Evolutionary conservation across 371 early-diverging fungal genomes (phyloP), one percentile per base, ranked within the genome.

Genomic region (Mortierella sp.): DNA sequence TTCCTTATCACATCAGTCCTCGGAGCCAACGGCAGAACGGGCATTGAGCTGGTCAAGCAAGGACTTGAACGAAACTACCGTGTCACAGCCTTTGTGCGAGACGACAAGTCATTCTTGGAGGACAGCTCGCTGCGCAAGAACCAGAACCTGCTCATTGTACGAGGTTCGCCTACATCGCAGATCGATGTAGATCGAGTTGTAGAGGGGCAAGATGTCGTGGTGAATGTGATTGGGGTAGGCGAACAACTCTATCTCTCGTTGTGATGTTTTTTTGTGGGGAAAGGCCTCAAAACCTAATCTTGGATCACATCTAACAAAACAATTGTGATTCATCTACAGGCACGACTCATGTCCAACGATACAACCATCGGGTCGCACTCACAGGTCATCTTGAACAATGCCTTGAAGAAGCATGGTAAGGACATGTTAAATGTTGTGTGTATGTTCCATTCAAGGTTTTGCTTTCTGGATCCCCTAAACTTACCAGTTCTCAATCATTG

Each of bases 31-130:
- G 76, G 76, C 26, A 54, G 70, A 31, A 65, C 76, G 16, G 76
- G 76, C 0, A 58, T 76, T 23, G 76, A 76, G 50, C 49, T 76
- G 6, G 70, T 76, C n/a, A 64, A 54, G 14, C 69, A 69, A 23
- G 76, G 65, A 0, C 58, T 76, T 3, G 76, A 76, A 39, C 46
- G 76, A 12, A 76, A 76, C 56, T 76, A 76, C 46, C 57, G 76
- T 8, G 76, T 76, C n/a, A 76, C 76, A 1, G 76, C 76, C 2
- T 69, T 76, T 54, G 76, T 76, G 12, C 45, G 76, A 13, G 76
- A 76, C 23, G 76, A 76, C 62, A 76, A 65, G 51, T 18, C 52
- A 3, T 21, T 76, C 23, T 58, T 76, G 19, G 70, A 61, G 34
- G 70, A 76, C 54, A 50, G 45, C 18, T n/a, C 54, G 18, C 54